These are phyloP conservation scores for Gossypium ekmanianum DNA, from an alignment of 345 rosid species.

Conservation along the genomic window DNA sequence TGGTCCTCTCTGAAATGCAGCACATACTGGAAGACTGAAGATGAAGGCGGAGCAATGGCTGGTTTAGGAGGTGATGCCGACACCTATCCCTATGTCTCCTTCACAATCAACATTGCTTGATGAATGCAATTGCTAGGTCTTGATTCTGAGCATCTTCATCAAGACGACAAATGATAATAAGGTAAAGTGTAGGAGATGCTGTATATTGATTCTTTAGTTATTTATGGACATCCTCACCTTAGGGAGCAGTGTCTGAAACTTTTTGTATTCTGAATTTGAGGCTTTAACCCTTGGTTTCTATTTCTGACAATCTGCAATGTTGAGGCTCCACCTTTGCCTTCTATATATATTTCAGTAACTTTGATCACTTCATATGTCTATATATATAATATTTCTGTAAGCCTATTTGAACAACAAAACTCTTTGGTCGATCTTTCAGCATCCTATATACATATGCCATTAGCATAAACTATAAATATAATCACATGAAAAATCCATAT, in stretches of 20 bases:
- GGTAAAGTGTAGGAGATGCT: slow-evolving; percentile 24
- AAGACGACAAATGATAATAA: slow-evolving; percentile 24
- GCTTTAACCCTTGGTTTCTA: background rate
- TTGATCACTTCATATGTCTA: background rate
- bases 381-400: too few species aligned
- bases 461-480: too few species aligned
- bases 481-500: too few species aligned
- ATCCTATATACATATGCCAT: too few species aligned
- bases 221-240: slow-evolving; percentile 22
- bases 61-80: slow-evolving; percentile 83
- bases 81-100: slow-evolving; percentile 77
- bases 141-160: slow-evolving; percentile 18
- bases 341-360: background rate
- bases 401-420: too few species aligned
- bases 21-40: slow-evolving; percentile 85
- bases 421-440: too few species aligned
- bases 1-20: slow-evolving; percentile 39
- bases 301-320: background rate
- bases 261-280: slow-evolving; percentile 12
- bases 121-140: background rate
- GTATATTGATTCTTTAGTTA: slow-evolving; percentile 45
- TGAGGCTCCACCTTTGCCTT: background rate
- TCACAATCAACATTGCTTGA: slow-evolving; percentile 87
- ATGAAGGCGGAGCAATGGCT: slow-evolving; percentile 74
- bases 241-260: slow-evolving; percentile 15